These are phyloP conservation scores for Thalassiosira hispida DNA, from an alignment of 352 stramenopile genomes.

Conservation along the genomic window DNA sequence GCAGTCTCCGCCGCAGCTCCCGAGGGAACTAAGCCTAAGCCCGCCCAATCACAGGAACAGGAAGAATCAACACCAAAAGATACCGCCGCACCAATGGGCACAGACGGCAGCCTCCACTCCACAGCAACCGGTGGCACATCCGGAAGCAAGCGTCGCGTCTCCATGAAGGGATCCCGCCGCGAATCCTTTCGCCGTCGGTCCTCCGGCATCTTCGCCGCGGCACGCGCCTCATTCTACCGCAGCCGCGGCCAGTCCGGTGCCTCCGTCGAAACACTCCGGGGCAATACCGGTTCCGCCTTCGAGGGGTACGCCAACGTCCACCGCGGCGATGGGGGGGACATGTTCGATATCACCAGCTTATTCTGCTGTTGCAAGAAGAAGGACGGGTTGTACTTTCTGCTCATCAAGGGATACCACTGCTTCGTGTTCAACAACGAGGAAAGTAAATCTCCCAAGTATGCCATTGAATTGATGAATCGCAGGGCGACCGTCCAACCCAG, in stretches of 20 bases:
- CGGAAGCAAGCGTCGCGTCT: too few species aligned
- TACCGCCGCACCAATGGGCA: too few species aligned
- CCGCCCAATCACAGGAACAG: too few species aligned
- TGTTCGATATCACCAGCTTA: conserved; percentile 27
- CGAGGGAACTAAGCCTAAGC: too few species aligned
- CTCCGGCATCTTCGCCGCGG: conserved; percentile 35
- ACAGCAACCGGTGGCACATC: too few species aligned
- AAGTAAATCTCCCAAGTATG: conserved; percentile 68
- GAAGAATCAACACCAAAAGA: too few species aligned
- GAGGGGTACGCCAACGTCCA: conserved; percentile 68
- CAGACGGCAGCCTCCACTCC: too few species aligned
- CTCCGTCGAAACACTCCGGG: conserved; percentile 66
- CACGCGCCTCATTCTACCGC: conserved; percentile 42
- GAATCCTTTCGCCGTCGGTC: conserved; percentile 18
- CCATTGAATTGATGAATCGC: conserved; percentile 69
- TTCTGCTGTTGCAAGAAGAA: conserved; percentile 32
- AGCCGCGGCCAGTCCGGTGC: conserved; percentile 53
- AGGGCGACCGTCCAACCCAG: conserved; percentile 45
- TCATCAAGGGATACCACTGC: conserved; percentile 81
- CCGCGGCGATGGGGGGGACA: conserved; percentile 47
- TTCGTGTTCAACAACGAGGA: conserved; percentile 76
- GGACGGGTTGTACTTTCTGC: conserved; percentile 58
- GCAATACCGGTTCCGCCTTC: conserved; percentile 73
- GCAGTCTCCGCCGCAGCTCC: too few species aligned
- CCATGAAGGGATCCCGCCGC: background rate